Conservation (phyloP, 2,329 filamentous ascomycete species). For the Alternaria brassicicola region DNA sequence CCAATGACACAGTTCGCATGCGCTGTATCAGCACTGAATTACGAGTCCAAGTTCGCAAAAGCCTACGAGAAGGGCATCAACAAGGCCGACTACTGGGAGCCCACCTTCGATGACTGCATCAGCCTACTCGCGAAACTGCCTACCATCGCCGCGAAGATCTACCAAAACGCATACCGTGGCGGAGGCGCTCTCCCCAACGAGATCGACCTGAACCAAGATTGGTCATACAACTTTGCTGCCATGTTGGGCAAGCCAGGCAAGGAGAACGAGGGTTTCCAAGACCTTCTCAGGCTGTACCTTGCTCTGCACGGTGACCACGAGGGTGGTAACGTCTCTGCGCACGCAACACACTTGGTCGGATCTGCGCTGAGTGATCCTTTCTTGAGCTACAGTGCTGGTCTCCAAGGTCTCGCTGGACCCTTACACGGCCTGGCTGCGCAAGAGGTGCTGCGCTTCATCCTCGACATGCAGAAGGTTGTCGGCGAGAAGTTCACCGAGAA, state of each 20-base stretch:
- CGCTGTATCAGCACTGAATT: slow-evolving; percentile 93
- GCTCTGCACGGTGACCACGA: slow-evolving; percentile 98
- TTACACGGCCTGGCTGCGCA: slow-evolving; percentile 92
- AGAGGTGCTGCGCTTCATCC: slow-evolving; percentile 94
- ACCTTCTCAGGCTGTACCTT: slow-evolving; percentile 90
- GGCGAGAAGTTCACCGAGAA: slow-evolving; percentile 77
- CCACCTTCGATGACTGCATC: slow-evolving; percentile 94
- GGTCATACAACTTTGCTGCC: slow-evolving; percentile 98
- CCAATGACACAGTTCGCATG: slow-evolving; percentile 99
- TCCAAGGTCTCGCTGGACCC: slow-evolving; percentile 94
- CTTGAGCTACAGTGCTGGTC: slow-evolving; percentile 92
- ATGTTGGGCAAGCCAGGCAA: slow-evolving; percentile 90
- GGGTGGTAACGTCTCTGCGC: slow-evolving; percentile 95
- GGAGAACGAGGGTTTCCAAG: slow-evolving; percentile 92
- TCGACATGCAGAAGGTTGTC: slow-evolving; percentile 92
- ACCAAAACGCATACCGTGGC: slow-evolving; percentile 83
- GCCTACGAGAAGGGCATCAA: slow-evolving; percentile 87
- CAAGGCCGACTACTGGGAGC: slow-evolving; percentile 99
- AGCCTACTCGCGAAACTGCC: slow-evolving; percentile 94
- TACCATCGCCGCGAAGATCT: slow-evolving; percentile 95
- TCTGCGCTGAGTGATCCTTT: slow-evolving; percentile 94
- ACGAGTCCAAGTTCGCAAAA: slow-evolving; percentile 91
- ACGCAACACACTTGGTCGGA: slow-evolving; percentile 92
- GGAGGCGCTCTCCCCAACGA: slow-evolving; percentile 76
- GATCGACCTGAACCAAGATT: slow-evolving; percentile 86